Base-by-base conservation (phyloP, 495 filamentous ascomycete species). In the Penicillium soppii region DNA sequence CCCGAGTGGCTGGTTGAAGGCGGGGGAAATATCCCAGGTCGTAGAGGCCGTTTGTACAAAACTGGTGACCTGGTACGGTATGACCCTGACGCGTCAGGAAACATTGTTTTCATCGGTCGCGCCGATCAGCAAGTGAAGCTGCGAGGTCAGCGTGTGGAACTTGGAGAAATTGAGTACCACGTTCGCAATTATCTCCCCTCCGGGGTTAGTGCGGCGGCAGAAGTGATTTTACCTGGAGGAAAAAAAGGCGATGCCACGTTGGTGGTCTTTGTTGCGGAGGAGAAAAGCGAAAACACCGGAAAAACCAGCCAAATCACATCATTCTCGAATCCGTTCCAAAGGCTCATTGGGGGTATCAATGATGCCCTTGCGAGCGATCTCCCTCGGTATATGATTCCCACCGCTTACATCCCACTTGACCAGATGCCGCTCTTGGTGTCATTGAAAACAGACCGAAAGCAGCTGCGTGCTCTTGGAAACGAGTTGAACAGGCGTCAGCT, bases 381-480 rank as follows among this genome's bases (percentile, higher is more conserved):
- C 12, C 59, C 59, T 6, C 21, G 21, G 3, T 80, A 78, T 55
- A 81, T 82, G 80, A 59, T 81, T 1, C 79, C 79, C 9, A 57
- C 71, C 0, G 67, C 68, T 6, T 79, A 72, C 29, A 69, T 81
- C 15, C 72, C 73, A 4, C 54, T 83, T 7, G 50, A 59, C 10
- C 50, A 66, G 19, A 74, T 81, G 61, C 80, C 80, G 0, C 59
- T 70, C 1, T 35, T 75, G 7, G 65, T 75, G 1, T 78, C 76
- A 0, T 70, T 72, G 0, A 83, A 83, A 58, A 75, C 66, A 1
- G 76, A 83, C 43, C 70, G 78, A 21, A 79, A 77, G 56, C 61
- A 64, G 4, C 65, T 82, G 12, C 47, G 47, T 13, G 35, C 26
- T 26, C 23, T 50, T 17, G 47, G 35, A 7, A 35, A 23, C 25